These are phyloP conservation scores for Thelephora terrestris DNA, from an alignment of 1,284 basidiomycete species.

Conservation along the genomic window DNA sequence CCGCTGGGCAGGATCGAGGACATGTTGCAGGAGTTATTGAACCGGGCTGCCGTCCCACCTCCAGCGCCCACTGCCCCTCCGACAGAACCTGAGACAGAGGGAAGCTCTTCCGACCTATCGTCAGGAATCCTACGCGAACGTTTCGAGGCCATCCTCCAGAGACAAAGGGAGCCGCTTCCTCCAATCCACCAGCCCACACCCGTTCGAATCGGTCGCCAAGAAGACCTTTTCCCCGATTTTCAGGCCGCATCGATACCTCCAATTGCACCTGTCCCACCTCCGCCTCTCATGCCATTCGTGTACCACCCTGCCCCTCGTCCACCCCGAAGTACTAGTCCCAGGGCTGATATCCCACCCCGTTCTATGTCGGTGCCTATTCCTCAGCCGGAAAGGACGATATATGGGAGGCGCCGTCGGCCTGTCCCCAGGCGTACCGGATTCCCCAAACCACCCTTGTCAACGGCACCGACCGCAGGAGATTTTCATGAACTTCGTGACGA, in stretches of 20 bases:
- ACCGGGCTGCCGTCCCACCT: conserved; percentile 8
- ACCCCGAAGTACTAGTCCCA: background rate
- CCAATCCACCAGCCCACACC: conserved; percentile 33
- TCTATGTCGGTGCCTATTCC: background rate
- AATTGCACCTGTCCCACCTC: conserved; percentile 23
- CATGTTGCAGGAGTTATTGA: conserved; percentile 27
- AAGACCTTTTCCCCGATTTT: conserved; percentile 51
- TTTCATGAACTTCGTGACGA: too few relatives aligned
- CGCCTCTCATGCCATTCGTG: conserved; percentile 8
- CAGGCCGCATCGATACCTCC: conserved; percentile 24
- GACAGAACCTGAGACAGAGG: background rate
- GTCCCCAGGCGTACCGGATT: too few relatives aligned
- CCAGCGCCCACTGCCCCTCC: conserved; percentile 9
- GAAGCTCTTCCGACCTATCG: background rate
- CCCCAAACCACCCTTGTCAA: too few relatives aligned
- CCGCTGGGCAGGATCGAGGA: conserved; percentile 28
- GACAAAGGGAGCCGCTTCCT: conserved; percentile 15
- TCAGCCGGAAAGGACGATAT: too few relatives aligned
- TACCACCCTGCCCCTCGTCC: background rate
- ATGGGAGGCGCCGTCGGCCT: too few relatives aligned
- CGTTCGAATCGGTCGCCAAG: conserved; percentile 34
- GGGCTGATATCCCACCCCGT: background rate
- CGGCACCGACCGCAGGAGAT: too few relatives aligned
- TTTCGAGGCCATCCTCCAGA: conserved; percentile 1
- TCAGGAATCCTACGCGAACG: background rate